These are phyloP conservation scores for Cruciata laevipes DNA, from an alignment of 257 asterid genomes.

Conservation along the genomic window DNA sequence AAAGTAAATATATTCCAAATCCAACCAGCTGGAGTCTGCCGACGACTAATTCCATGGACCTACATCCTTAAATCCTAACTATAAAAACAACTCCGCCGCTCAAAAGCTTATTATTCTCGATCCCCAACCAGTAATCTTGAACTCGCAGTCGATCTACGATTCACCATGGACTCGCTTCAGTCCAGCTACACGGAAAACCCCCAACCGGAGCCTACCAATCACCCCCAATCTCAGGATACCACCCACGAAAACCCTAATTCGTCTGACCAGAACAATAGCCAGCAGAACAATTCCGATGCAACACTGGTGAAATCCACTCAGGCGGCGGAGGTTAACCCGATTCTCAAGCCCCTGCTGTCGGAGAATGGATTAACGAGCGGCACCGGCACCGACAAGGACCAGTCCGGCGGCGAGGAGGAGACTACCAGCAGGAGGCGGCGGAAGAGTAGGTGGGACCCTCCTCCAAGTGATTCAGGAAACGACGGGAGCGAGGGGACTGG, in stretches of 20 bases:
- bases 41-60: neutral
- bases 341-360: slow-evolving; percentile 47
- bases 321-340: slow-evolving; percentile 11
- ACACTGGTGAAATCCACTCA: slow-evolving; percentile 11
- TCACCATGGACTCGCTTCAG: slow-evolving; percentile 62
- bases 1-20: neutral
- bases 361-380: slow-evolving; percentile 62
- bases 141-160: neutral
- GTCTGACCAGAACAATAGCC: neutral
- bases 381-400: slow-evolving; percentile 73
- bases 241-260: slow-evolving; percentile 4
- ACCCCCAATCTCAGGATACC: slow-evolving; percentile 12
- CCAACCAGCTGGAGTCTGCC: neutral
- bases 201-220: slow-evolving; percentile 17
- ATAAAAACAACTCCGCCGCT: neutral
- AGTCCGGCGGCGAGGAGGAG: slow-evolving; percentile 91
- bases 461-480: slow-evolving; percentile 45
- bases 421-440: slow-evolving; percentile 63
- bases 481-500: slow-evolving; percentile 42
- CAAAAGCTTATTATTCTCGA: neutral
- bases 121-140: neutral
- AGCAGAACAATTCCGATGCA: slow-evolving; percentile 10
- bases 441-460: slow-evolving; percentile 88
- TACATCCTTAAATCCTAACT: neutral
- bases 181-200: slow-evolving; percentile 21